phyloP scores from a whole-genome alignment of 2,329 filamentous ascomycete genomes.

The Botrytis byssoidea region DNA sequence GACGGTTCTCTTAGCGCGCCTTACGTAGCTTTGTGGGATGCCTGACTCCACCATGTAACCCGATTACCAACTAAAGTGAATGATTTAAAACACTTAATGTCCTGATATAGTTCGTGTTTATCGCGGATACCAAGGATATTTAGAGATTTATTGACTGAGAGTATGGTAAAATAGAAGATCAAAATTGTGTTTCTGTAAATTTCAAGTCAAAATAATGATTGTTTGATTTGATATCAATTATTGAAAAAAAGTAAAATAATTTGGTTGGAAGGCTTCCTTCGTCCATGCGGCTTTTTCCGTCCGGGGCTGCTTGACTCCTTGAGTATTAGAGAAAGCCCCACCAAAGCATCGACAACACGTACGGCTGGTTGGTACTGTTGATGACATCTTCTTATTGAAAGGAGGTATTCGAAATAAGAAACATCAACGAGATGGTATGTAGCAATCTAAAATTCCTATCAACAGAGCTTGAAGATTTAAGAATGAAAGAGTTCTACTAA shows the following conservation, averaged over 20 bases:
- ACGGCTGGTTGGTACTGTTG: constrained; percentile 21
- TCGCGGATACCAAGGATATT: accelerated
- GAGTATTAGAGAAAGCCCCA: constrained; percentile 11
- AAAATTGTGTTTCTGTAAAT: accelerated
- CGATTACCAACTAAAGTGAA: not conserved
- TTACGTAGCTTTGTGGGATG: constrained; percentile 26
- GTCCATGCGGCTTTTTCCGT: not conserved
- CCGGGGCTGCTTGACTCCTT: constrained; percentile 28
- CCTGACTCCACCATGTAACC: constrained; percentile 27
- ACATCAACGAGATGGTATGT: constrained; percentile 24
- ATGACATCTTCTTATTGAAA: constrained; percentile 16
- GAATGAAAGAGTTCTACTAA: not conserved
- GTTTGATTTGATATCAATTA: not conserved
- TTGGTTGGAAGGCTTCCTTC: not conserved
- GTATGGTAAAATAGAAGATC: not conserved
- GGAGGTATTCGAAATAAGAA: constrained; percentile 10
- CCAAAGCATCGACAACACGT: constrained; percentile 29
- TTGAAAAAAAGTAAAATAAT: not conserved
- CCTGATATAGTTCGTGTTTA: not conserved
- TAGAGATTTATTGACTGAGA: not conserved
- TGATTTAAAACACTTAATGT: not conserved
- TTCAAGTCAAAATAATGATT: not conserved
- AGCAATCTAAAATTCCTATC: not conserved
- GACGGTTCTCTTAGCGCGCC: constrained; percentile 20
- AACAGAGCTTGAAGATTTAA: not conserved